Evolutionary conservation across 306 rosid genomes (phyloP), one percentile per base, ranked within the genome.

Genomic region (Aeschynomene evenia): DNA sequence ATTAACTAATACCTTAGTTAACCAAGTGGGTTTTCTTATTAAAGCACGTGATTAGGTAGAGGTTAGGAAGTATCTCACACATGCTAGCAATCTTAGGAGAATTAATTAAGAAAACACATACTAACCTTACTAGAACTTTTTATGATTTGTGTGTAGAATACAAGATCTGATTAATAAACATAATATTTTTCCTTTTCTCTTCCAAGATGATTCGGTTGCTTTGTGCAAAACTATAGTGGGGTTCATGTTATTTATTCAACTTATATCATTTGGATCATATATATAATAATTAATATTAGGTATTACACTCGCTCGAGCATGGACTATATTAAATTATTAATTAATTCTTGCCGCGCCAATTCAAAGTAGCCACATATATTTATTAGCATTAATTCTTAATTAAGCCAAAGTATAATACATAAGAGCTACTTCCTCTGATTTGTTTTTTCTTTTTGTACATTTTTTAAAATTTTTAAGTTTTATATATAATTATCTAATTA

Each of bases 181-280:
- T 72, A 71, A 77, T 72, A 48, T 68, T 77, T 79, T n/a, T n/a
- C n/a, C 37, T 8, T 71, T 56, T 34, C 59, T 10, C 74, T 79
- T 71, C 29, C 50, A 65, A 77, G 80, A 80, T 79, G 88, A 75
- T 84, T 83, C 63, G 46, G 31, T 71, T 80, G 82, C 74, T 57
- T 72, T 79, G 77, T 21, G 69, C 56, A 60, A 39, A 75, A 62
- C 52, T 79, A n/a, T n/a, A 79, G 82, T 85, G 91, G 85, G 79
- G 56, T 64, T 83, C 89, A 87, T 84, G 97, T 79, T 84, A 45
- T 72, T 82, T n/a, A n/a, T n/a, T 76, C 62, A 6, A 63, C 21
- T 23, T 0, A 64, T 71, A 5, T 49, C 59, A 33, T 63, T 45
- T 70, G 19, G 16, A 63, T 11, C 20, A 70, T 50, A n/a, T n/a